Base-by-base conservation (phyloP, 768 basidiomycete genomes). In the Cyclocybe cylindracea region DNA sequence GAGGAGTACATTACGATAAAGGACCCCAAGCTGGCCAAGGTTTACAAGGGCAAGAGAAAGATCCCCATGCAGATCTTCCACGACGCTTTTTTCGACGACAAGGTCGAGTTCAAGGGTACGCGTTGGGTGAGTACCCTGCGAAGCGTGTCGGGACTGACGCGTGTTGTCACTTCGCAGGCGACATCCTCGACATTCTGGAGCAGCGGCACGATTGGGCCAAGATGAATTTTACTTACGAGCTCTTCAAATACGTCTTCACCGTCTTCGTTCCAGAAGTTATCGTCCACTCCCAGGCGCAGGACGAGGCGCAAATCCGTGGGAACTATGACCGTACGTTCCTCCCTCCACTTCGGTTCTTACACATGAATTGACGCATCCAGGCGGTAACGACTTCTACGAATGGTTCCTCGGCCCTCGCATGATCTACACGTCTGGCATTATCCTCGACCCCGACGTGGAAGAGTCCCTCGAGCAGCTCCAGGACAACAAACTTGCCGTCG, bases 1-100 rank as follows among this genome's bases (percentile, higher is more conserved):
- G 89, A 90, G 60, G 82, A 89, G 59, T 99, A 98, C 68, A 89
- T 98, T 64, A 88, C 86, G 40, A 87, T 98, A 73, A 86, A 91
- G 54, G 93, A 96, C 74, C 70, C 75, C 1, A 88, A 86, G 53
- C 80, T 98, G 66, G 90, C 85, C 75, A 77, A 78, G 31, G 76
- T 84, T 52, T 98, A 95, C 74, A 71, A 82, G 32, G 88, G 86
- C 57, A 90, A 86, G 71, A 82, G 85, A 61, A 98, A 97, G 72
- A 98, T 99, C 51, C 94, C 94, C 46, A 95, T 97, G 87, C 96
- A 99, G 73, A 73, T 90, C 59, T 96, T 97, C 78, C 88, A 98
- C 66, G 97, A 99, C 76, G 91, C 93, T 56, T 98, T 89, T 74
- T 98, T 99, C 67, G 94, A 95, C 44, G 87, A 87, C 44, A 98